These are phyloP conservation scores for Malbranchea cinnamomea DNA, from an alignment of 2,329 filamentous ascomycete species.

Conservation along the genomic window DNA sequence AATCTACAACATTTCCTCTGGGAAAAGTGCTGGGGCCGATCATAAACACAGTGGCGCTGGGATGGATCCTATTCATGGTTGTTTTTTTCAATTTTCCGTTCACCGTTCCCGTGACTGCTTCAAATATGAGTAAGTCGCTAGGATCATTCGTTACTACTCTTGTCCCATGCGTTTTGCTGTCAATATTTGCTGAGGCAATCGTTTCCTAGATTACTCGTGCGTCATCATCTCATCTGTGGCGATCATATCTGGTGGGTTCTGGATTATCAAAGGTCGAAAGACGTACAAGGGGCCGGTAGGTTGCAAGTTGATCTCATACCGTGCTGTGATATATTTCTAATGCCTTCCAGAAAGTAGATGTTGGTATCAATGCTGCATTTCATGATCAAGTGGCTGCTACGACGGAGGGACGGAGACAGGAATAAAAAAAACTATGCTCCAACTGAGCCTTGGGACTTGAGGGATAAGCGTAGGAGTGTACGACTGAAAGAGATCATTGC, in stretches of 20 bases:
- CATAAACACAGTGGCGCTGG: not conserved
- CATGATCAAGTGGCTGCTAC: no score
- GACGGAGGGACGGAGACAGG: no score
- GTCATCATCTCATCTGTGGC: not conserved
- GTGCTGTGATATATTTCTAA: not conserved
- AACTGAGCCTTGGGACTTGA: no score
- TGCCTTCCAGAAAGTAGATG: not conserved
- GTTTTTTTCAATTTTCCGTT: slow-evolving; percentile 4
- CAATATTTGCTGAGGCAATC: not conserved
- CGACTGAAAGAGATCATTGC: no score
- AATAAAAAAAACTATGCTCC: no score
- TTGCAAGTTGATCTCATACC: not conserved
- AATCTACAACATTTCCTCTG: slow-evolving; percentile 2
- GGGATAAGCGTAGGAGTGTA: no score
- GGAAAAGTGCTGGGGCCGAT: slow-evolving; percentile 1
- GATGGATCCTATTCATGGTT: not conserved
- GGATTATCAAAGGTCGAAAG: not conserved
- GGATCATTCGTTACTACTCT: not conserved
- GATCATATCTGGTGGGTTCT: not conserved
- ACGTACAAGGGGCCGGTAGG: slow-evolving; percentile 1
- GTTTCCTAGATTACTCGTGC: not conserved
- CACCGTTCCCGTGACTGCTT: not conserved
- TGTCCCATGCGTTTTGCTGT: not conserved
- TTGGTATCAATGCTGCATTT: slow-evolving; percentile 1
- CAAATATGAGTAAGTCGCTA: slow-evolving; percentile 1